These are phyloP conservation scores for Albatrellus sp. DNA, from an alignment of 1,284 basidiomycete species.

Conservation along the genomic window DNA sequence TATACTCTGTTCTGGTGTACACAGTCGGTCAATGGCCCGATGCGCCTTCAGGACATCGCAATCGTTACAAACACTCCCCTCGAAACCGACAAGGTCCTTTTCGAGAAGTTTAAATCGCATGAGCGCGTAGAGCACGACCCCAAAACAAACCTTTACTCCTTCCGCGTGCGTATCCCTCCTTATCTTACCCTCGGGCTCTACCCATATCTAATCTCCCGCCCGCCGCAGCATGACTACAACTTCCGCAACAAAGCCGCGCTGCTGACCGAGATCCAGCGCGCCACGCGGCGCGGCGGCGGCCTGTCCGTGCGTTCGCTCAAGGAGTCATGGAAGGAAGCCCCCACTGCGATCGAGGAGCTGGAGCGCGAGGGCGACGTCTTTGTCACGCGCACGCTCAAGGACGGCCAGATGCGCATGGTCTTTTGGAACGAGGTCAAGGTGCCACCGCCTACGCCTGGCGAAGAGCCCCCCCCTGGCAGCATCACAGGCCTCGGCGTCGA, in stretches of 20 bases:
- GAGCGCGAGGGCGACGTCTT: constrained; percentile 82
- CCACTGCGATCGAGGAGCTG: constrained; percentile 70
- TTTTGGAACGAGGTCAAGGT: constrained; percentile 87
- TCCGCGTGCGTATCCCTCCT: constrained; percentile 40
- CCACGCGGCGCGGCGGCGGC: constrained; percentile 68
- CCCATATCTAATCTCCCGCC: neutral
- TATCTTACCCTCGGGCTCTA: neutral
- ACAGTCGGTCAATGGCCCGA: constrained; percentile 65
- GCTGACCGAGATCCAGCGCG: constrained; percentile 70
- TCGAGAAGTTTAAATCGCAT: constrained; percentile 71
- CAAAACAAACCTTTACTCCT: constrained; percentile 77
- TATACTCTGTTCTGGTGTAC: neutral
- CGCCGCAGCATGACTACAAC: constrained; percentile 68
- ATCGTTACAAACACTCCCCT: constrained; percentile 68
- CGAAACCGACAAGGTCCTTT: constrained; percentile 56
- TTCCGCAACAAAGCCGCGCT: constrained; percentile 76
- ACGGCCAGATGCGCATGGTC: constrained; percentile 77
- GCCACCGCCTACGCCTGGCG: constrained; percentile 25
- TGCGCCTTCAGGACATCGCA: constrained; percentile 76
- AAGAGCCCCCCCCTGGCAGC: constrained; percentile 6
- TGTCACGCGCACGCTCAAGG: constrained; percentile 74
- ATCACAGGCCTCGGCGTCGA: constrained; percentile 36
- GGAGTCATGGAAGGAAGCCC: constrained; percentile 84
- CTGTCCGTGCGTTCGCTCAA: constrained; percentile 77
- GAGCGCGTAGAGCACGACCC: constrained; percentile 70